Percentiles rank a stretch among this genome's conserved stretches.
These are phyloP conservation scores for Trichosanthes cucumerina DNA, from an alignment of 306 rosid species.

Conservation along the genomic window DNA sequence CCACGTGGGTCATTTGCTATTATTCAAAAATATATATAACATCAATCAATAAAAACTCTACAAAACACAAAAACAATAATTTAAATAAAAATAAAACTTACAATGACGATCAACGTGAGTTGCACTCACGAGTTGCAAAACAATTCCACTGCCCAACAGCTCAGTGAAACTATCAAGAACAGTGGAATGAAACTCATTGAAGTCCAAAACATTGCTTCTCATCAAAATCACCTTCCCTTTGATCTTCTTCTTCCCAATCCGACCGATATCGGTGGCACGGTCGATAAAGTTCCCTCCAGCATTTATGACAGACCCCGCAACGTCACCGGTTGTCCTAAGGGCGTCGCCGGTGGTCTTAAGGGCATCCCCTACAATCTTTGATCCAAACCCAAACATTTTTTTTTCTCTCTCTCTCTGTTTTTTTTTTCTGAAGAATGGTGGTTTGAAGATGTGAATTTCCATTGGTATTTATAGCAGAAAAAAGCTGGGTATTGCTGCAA, in stretches of 20 bases:
- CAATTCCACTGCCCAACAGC: conserved; percentile 38
- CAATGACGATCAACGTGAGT: conserved; percentile 25
- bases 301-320: neutral
- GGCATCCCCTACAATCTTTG: neutral
- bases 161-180: conserved; percentile 43
- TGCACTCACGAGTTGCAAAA: conserved; percentile 50
- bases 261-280: neutral
- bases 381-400: neutral
- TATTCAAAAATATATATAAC: neutral
- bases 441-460: neutral
- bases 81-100: conserved; percentile 7
- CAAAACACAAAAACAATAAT: neutral
- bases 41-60: too few relatives aligned
- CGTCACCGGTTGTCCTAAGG: neutral
- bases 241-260: neutral
- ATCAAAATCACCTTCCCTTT: conserved; percentile 56
- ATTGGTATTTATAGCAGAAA: neutral
- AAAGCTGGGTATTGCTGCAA: too few relatives aligned
- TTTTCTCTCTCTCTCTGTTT: neutral
- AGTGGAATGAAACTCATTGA: conserved; percentile 50
- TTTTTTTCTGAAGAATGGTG: neutral
- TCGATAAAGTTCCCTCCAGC: neutral
- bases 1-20: conserved; percentile 43
- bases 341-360: neutral
- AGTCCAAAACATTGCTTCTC: conserved; percentile 66